Conservation (phyloP, 106 monocot genomes). For the Dendrobium chrysotoxum region DNA sequence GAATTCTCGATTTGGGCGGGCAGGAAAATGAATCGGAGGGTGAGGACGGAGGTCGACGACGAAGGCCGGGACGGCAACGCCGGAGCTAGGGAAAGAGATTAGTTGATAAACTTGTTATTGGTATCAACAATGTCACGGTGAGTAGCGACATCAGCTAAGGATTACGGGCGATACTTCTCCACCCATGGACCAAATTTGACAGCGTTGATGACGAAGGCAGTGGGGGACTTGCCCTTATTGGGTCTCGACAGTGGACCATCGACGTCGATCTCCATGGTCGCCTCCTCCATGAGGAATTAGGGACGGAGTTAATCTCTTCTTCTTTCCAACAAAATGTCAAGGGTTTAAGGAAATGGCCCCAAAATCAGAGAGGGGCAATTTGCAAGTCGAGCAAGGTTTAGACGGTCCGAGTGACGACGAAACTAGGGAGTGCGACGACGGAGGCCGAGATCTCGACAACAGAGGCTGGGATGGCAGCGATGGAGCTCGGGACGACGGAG, state of each 20-base stretch:
- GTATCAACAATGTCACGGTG: constrained; percentile 98
- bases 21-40: too few relatives aligned
- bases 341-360: not conserved
- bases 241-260: constrained; percentile 15
- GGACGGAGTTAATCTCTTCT: not conserved
- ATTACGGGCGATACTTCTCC: constrained; percentile 94
- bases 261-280: constrained; percentile 79
- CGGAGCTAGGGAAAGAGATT: not conserved
- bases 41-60: too few relatives aligned
- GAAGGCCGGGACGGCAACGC: too few relatives aligned
- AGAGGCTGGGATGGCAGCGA: too few relatives aligned
- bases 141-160: constrained; percentile 95
- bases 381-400: not conserved
- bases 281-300: constrained; percentile 28
- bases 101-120: constrained; percentile 27
- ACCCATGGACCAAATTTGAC: constrained; percentile 83
- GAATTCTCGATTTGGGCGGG: too few relatives aligned
- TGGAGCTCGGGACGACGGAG: too few relatives aligned
- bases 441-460: too few relatives aligned
- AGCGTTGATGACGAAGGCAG: constrained; percentile 7
- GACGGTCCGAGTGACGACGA: too few relatives aligned
- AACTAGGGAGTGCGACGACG: too few relatives aligned
- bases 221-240: constrained; percentile 45
- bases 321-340: not conserved
- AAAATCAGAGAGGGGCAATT: not conserved